phyloP scores from a whole-genome alignment of 1,139 yeast species.

The Hyphopichia fennica region DNA sequence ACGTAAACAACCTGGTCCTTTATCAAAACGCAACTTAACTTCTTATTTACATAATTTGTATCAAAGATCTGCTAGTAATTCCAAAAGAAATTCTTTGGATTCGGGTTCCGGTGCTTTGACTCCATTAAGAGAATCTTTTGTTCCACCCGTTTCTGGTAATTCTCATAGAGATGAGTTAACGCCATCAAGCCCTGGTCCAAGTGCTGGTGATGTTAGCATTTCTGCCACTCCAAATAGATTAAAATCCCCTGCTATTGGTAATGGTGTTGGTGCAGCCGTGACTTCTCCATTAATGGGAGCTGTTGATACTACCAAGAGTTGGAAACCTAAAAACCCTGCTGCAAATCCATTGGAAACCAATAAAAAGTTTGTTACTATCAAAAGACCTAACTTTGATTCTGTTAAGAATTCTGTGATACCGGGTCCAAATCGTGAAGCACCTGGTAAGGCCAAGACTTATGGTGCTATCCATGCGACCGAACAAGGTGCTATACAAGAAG shows the following conservation, averaged over 20 bases:
- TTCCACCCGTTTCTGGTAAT: slow-evolving; percentile 6
- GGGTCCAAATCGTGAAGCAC: slow-evolving; percentile 18
- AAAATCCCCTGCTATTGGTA: slow-evolving; percentile 9
- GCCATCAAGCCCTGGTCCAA: background rate
- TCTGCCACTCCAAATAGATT: background rate
- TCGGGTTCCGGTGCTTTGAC: background rate
- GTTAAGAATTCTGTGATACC: slow-evolving; percentile 25
- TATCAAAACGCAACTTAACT: slow-evolving; percentile 69
- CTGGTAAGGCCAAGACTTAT: slow-evolving; percentile 17
- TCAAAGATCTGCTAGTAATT: slow-evolving; percentile 32
- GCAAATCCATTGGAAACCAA: slow-evolving; percentile 76
- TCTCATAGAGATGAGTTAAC: background rate
- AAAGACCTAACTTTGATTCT: slow-evolving; percentile 44
- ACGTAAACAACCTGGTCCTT: slow-evolving; percentile 82
- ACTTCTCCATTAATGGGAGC: slow-evolving; percentile 16
- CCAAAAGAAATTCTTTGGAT: slow-evolving; percentile 44
- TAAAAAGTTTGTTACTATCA: slow-evolving; percentile 69
- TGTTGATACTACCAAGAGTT: slow-evolving; percentile 20
- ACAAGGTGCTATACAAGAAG: slow-evolving; percentile 48
- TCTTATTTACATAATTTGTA: slow-evolving; percentile 64
- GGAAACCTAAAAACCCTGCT: slow-evolving; percentile 72
- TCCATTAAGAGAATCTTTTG: slow-evolving; percentile 1
- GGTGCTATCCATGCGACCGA: slow-evolving; percentile 52
- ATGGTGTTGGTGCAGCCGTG: slow-evolving; percentile 6
- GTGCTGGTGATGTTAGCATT: background rate